Percentiles rank a stretch among this genome's conserved stretches.
These are phyloP conservation scores for Cladosporium oxysporum DNA, from an alignment of 2,329 filamentous ascomycete species.

Conservation along the genomic window DNA sequence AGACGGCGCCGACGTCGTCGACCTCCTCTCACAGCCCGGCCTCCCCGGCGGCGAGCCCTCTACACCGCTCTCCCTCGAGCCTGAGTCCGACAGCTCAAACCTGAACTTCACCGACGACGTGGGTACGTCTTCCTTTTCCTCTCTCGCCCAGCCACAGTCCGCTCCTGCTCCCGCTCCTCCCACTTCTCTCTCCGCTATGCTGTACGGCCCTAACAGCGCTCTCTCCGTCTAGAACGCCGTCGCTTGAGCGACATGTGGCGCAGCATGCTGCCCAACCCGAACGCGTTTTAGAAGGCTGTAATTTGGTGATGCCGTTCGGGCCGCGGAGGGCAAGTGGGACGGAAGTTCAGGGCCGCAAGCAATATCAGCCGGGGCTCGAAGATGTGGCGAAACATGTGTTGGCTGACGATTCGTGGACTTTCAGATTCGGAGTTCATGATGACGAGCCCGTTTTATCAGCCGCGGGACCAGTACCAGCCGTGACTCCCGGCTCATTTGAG, in stretches of 20 bases:
- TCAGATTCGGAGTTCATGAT: constrained; percentile 19
- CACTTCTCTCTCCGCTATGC: constrained; percentile 31
- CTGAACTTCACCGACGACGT: constrained; percentile 28
- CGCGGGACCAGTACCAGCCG: neutral
- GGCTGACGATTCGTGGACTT: constrained; percentile 1
- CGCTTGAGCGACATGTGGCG: constrained; percentile 15
- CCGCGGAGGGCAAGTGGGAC: neutral
- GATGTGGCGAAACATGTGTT: neutral
- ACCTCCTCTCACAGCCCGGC: constrained; percentile 33
- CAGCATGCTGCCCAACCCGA: constrained; percentile 13
- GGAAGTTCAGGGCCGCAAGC: neutral
- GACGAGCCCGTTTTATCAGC: constrained; percentile 6
- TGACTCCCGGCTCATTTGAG: neutral
- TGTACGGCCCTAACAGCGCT: constrained; percentile 29
- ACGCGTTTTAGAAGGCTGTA: neutral
- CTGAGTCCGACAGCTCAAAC: constrained; percentile 5
- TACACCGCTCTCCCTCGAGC: neutral
- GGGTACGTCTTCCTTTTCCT: constrained; percentile 28
- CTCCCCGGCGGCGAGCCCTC: constrained; percentile 22
- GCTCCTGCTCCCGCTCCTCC: constrained; percentile 11
- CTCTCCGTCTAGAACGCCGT: constrained; percentile 23
- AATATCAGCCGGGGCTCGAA: neutral
- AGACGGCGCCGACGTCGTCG: constrained; percentile 39
- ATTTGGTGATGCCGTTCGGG: neutral
- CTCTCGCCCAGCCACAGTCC: neutral